Base-by-base conservation (phyloP, 768 basidiomycete species). In the Boletus pseudo-olivaceus region DNA sequence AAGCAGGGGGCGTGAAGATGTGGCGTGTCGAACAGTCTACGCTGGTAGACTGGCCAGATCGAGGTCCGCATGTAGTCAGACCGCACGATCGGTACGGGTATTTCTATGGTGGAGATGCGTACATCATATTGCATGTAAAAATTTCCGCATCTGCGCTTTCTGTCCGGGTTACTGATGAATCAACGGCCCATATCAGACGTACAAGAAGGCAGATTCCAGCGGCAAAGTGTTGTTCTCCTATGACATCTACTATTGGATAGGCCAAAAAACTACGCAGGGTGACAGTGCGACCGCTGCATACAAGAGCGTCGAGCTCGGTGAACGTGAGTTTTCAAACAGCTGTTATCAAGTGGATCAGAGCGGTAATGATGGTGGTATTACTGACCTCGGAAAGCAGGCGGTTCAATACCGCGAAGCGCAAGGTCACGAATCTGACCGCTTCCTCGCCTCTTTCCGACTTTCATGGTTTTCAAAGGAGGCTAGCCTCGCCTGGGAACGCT, bases 201-300 rank as follows among this genome's bases (percentile, higher is more conserved):
- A 82, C 70, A 83, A 83, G 67, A 27, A 37, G 34, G 73, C 74
- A 48, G 75, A 83, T 27, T 65, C 75, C 1, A n/a, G 29, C 8
- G 68, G 77, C 19, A 20, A 53, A 19, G 5, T 14, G 17, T 63
- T 73, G 7, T 65, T 83, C 15, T 80, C 76, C 0, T 83, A 81
- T 60, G 75, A 86, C 63, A 72, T 87, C 29, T 83, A 86, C 65
- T 85, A 85, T 64, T 86, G 83, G 83, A 69, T 85, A 4, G 83
- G 85, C 12, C 69, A 76, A 51, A 70, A 81, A 47, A 84, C 83
- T 1, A 79, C 74, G 20, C 79, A 82, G 60, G 82, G 85, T 55
- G 83, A 86, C 63, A 81, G 69, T 14, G 82, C 79, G 2, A 83
- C 82, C 6, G 83, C 82, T 10, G 82, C 82, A 4, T 85, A 83